Percentiles rank a stretch among this genome's conserved stretches.
Conservation (phyloP, 2,329 filamentous ascomycete genomes). For the Aspergillus fischeri region DNA sequence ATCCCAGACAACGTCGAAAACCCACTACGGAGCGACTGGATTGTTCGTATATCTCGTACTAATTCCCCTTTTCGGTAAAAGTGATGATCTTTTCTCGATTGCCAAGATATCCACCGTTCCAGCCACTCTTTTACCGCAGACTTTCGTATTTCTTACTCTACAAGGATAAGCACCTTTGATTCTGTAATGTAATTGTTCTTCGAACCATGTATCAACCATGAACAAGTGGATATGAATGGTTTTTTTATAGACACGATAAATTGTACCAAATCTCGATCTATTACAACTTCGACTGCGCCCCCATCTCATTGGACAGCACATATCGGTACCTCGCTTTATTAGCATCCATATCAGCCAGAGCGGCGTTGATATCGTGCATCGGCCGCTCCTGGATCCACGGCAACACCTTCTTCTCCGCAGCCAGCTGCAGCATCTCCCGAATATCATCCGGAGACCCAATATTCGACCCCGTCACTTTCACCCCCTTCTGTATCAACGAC, state of each 20-base stretch:
- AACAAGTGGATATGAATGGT: background rate
- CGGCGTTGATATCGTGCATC: conserved; percentile 42
- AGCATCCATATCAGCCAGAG: conserved; percentile 42
- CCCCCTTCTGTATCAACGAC: conserved; percentile 54
- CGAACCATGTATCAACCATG: too few species aligned
- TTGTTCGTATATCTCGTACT: conserved; percentile 19
- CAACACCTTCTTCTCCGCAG: conserved; percentile 38
- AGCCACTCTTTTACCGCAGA: background rate
- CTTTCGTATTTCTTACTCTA: background rate
- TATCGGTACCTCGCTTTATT: conserved; percentile 46
- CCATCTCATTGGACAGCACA: conserved; percentile 40
- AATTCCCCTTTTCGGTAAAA: conserved; percentile 9
- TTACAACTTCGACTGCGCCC: conserved; percentile 27
- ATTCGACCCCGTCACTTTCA: conserved; percentile 49
- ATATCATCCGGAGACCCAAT: conserved; percentile 44
- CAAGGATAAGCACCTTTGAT: background rate
- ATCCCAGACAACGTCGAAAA: background rate
- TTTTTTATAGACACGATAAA: background rate
- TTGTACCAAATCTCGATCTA: background rate
- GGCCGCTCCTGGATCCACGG: conserved; percentile 41
- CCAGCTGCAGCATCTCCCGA: conserved; percentile 40
- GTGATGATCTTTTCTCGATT: background rate
- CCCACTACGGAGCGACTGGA: background rate
- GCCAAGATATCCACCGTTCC: background rate
- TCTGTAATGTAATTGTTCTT: background rate